Percentiles rank a stretch among this genome's conserved stretches.
phyloP scores from a whole-genome alignment of 352 stramenopile species.

The Pythium monospermum region DNA sequence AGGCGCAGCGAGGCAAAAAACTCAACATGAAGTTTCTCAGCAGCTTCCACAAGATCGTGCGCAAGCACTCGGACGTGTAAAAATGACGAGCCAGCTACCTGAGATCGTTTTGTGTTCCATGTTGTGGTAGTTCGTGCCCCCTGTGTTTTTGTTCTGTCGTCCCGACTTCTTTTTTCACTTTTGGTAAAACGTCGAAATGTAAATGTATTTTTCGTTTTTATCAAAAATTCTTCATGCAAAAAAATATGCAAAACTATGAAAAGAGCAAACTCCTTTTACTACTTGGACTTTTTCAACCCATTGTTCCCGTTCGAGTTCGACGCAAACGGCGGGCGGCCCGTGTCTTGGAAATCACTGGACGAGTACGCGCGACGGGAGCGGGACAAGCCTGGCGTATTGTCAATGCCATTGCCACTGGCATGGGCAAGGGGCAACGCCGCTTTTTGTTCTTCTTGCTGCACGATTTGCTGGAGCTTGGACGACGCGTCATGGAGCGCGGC shows the following conservation, averaged over 20 bases:
- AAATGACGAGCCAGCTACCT: too few relatives aligned
- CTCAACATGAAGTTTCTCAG: slow-evolving; percentile 80
- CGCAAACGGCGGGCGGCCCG: slow-evolving; percentile 23
- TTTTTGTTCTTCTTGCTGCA: slow-evolving; percentile 18
- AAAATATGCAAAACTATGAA: too few relatives aligned
- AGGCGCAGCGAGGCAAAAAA: slow-evolving; percentile 57
- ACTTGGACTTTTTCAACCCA: neutral
- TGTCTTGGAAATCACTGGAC: slow-evolving; percentile 24
- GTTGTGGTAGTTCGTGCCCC: slow-evolving; percentile 4
- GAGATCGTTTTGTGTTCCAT: too few relatives aligned
- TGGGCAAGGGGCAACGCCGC: too few relatives aligned
- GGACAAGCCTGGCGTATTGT: slow-evolving; percentile 4
- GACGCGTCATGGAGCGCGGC: slow-evolving; percentile 32
- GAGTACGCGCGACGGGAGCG: slow-evolving; percentile 22
- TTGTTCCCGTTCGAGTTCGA: neutral
- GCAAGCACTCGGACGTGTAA: slow-evolving; percentile 26
- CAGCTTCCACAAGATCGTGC: slow-evolving; percentile 26
- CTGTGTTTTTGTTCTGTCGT: too few relatives aligned
- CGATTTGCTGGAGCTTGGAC: slow-evolving; percentile 26
- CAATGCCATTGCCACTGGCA: neutral
- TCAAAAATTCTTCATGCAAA: too few relatives aligned
- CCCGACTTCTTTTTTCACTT: neutral
- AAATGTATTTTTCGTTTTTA: slow-evolving; percentile 1
- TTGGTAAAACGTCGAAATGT: neutral
- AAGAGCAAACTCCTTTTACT: neutral